A percentile compares a stretch with the other conserved stretches of the same genome.
These are phyloP conservation scores for Boletellus deceptivus DNA, from an alignment of 1,284 basidiomycete species.

Conservation along the genomic window DNA sequence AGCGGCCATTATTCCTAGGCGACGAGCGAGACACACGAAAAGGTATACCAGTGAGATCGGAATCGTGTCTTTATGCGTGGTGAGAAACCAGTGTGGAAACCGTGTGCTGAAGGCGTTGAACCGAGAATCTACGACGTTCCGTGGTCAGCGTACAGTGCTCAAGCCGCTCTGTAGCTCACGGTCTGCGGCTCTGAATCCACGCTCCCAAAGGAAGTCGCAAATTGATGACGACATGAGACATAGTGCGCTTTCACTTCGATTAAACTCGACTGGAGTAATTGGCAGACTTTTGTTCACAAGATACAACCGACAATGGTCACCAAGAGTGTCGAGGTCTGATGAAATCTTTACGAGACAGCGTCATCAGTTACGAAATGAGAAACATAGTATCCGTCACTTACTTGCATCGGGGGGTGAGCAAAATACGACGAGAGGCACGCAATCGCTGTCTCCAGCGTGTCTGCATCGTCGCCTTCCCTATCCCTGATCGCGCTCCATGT, in stretches of 20 bases:
- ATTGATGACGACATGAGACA: conserved; percentile 39
- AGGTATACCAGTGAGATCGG: conserved; percentile 62
- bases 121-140: conserved; percentile 14
- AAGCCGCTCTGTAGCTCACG: conserved; percentile 28
- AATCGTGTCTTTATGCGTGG: conserved; percentile 46
- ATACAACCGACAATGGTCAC: conserved; percentile 40
- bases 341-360: conserved; percentile 32
- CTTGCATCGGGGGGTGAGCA: conserved; percentile 45
- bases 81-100: conserved; percentile 61
- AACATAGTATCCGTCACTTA: conserved; percentile 21
- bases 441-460: conserved; percentile 49
- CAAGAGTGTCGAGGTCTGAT: conserved; percentile 40
- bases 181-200: conserved; percentile 42
- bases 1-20: conserved; percentile 50
- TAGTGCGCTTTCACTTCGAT: conserved; percentile 26
- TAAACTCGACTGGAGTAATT: conserved; percentile 27
- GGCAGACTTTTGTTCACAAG: conserved; percentile 28
- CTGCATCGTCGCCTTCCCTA: conserved; percentile 9
- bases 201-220: conserved; percentile 45
- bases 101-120: conserved; percentile 49
- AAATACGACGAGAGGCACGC: conserved; percentile 56
- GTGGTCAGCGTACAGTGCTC: conserved; percentile 8
- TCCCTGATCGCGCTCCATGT: conserved; percentile 39
- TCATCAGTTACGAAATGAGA: not conserved
- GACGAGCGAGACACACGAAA: conserved; percentile 52